Evolutionary conservation across 2,329 filamentous ascomycete species (phyloP).

Genomic region (Xylariaceae sp.): DNA sequence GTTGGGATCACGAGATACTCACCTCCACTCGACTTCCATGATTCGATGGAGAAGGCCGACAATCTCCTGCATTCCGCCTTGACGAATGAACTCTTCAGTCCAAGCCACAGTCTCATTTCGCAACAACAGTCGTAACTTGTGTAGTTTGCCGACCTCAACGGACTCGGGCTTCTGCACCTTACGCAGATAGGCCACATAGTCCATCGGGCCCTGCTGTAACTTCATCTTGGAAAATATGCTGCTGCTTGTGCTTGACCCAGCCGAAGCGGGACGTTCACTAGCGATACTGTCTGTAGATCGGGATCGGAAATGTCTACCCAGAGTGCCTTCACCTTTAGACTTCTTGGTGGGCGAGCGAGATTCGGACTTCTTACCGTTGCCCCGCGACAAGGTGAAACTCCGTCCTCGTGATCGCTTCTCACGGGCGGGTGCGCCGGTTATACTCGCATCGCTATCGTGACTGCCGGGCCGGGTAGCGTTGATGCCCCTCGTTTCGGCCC

Average conservation of each 20-base stretch:
- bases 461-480: conserved; percentile 41
- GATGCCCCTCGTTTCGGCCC: conserved; percentile 58
- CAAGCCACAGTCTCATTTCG: conserved; percentile 93
- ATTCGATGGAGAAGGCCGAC: conserved; percentile 83
- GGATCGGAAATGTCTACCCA: conserved; percentile 60
- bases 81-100: conserved; percentile 86
- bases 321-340: conserved; percentile 57
- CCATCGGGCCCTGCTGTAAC: conserved; percentile 66
- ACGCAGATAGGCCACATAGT: conserved; percentile 80
- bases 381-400: conserved; percentile 71
- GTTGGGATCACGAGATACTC: conserved; percentile 31
- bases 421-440: conserved; percentile 32
- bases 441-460: conserved; percentile 39
- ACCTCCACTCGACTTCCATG: conserved; percentile 95
- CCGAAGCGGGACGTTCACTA: conserved; percentile 51
- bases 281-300: conserved; percentile 68
- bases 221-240: conserved; percentile 63
- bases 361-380: conserved; percentile 46
- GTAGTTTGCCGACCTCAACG: conserved; percentile 89
- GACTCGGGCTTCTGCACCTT: conserved; percentile 75
- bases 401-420: conserved; percentile 59
- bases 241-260: conserved; percentile 50
- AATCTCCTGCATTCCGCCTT: conserved; percentile 89
- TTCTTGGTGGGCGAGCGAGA: conserved; percentile 69
- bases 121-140: conserved; percentile 83